Percentiles rank a stretch among this genome's conserved stretches.
Evolutionary conservation across 2,329 filamentous ascomycete species (phyloP).

Genomic region (Cordyceps farinosa): DNA sequence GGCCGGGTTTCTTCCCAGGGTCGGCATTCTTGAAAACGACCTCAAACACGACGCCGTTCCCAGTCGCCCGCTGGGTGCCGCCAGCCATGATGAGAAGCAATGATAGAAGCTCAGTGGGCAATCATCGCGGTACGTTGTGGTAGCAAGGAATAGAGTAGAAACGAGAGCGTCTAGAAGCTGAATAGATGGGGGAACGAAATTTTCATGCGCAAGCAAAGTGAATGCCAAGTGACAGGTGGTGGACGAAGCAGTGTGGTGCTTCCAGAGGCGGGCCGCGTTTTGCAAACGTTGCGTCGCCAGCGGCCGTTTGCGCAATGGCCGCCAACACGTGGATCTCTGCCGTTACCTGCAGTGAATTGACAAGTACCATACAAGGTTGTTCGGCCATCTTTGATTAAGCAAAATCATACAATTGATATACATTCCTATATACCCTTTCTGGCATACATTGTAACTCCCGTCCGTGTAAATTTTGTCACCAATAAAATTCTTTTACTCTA

Average conservation of each 20-base stretch:
- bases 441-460: conserved; percentile 36
- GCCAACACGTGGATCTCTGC: neutral
- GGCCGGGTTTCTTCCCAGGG: neutral
- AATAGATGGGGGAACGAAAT: neutral
- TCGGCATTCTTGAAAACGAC: conserved; percentile 8
- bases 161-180: neutral
- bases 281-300: conserved; percentile 1
- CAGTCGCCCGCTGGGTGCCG: neutral
- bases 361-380: neutral
- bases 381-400: conserved; percentile 18
- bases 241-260: neutral
- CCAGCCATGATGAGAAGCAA: conserved; percentile 14
- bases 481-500: conserved; percentile 5
- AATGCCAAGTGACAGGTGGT: conserved; percentile 5
- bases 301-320: conserved; percentile 1
- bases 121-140: conserved; percentile 1
- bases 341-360: neutral
- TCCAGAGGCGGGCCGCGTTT: neutral
- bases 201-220: conserved; percentile 1
- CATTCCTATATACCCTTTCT: conserved; percentile 21
- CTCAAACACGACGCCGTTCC: conserved; percentile 8
- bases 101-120: conserved; percentile 4
- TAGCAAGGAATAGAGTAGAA: neutral
- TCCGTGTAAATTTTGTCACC: conserved; percentile 13
- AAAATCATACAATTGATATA: conserved; percentile 30